phyloP scores from a whole-genome alignment of 768 basidiomycete genomes.

The Guyanaporus albipodus region DNA sequence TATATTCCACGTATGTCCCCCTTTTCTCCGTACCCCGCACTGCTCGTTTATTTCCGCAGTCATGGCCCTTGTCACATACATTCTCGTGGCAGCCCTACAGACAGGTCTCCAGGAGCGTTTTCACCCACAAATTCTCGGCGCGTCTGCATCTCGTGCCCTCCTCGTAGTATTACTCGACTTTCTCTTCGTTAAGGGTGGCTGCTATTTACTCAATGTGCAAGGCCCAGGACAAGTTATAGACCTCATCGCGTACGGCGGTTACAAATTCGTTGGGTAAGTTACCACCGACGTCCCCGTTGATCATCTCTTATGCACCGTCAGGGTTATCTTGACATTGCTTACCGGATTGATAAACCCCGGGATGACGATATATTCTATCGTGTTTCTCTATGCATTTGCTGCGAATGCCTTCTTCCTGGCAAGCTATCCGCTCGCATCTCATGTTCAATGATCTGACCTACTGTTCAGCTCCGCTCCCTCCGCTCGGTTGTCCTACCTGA shows the following conservation, averaged over 20 bases:
- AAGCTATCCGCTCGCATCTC: conserved; percentile 22
- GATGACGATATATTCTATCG: conserved; percentile 57
- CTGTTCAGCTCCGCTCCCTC: conserved; percentile 82
- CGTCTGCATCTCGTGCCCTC: conserved; percentile 79
- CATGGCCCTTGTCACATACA: conserved; percentile 96
- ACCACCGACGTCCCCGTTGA: not conserved
- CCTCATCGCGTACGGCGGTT: conserved; percentile 88
- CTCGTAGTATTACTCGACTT: conserved; percentile 87
- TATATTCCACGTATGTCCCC: conserved; percentile 80
- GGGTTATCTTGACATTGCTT: conserved; percentile 81
- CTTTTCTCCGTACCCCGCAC: not conserved
- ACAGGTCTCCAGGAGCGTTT: conserved; percentile 82
- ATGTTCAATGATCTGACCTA: not conserved
- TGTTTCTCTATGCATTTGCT: conserved; percentile 82
- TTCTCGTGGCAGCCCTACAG: conserved; percentile 81
- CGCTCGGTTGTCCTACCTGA: conserved; percentile 91
- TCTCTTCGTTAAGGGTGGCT: conserved; percentile 82
- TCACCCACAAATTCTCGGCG: conserved; percentile 85
- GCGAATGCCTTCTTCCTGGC: conserved; percentile 95
- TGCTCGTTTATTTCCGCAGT: conserved; percentile 40
- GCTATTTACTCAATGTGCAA: conserved; percentile 88
- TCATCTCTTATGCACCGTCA: conserved; percentile 27
- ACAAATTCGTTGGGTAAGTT: conserved; percentile 92
- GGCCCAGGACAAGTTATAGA: conserved; percentile 70
- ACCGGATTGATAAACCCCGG: conserved; percentile 63